Evolutionary conservation across 495 filamentous ascomycete genomes (phyloP).

Genomic region (Aspergillus egyptiacus): DNA sequence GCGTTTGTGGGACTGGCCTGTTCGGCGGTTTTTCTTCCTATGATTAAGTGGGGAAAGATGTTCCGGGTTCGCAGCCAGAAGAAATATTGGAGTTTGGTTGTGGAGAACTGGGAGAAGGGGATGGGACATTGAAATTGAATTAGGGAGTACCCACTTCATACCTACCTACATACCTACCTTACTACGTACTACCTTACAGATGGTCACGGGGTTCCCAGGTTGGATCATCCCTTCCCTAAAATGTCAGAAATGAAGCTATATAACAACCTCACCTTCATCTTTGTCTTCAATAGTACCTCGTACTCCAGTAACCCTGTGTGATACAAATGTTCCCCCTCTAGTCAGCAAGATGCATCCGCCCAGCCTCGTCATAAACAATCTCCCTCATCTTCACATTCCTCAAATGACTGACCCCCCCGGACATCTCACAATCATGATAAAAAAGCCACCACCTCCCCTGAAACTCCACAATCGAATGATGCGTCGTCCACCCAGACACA

Average conservation of each 20-base stretch:
- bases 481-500: conserved; percentile 72
- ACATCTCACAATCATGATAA: conserved; percentile 64
- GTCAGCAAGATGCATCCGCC: conserved; percentile 42
- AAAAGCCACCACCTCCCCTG: conserved; percentile 64
- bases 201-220: no score
- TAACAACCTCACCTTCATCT: background rate
- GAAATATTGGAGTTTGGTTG: conserved; percentile 39
- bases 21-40: conserved; percentile 46
- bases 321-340: background rate
- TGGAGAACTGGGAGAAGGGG: conserved; percentile 35
- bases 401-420: conserved; percentile 57
- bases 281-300: no score
- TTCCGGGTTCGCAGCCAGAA: conserved; percentile 34
- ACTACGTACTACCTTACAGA: no score
- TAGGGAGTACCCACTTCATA: background rate
- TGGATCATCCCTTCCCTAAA: background rate
- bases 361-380: conserved; percentile 61
- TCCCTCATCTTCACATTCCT: conserved; percentile 65
- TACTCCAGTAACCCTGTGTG: no score
- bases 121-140: conserved; percentile 29
- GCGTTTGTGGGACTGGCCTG: conserved; percentile 55
- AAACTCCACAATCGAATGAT: conserved; percentile 72
- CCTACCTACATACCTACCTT: no score
- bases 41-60: conserved; percentile 50
- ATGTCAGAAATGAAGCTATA: conserved; percentile 1